phyloP scores from a whole-genome alignment of 2,329 filamentous ascomycete species.

The Venturia effusa region DNA sequence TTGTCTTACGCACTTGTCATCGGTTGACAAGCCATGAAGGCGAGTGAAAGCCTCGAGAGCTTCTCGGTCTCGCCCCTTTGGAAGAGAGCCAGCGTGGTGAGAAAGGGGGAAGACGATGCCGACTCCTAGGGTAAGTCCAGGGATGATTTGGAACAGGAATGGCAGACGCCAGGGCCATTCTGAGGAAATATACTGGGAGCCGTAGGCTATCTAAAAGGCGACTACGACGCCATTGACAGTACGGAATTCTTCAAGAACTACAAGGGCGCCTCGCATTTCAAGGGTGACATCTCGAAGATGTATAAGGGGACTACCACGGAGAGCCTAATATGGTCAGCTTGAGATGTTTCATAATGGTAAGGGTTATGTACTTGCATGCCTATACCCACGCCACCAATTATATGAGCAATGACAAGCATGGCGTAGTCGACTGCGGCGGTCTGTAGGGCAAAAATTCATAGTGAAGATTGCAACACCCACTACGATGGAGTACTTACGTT shows the following conservation, averaged over 20 bases:
- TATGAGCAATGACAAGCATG: constrained; percentile 40
- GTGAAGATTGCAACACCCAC: constrained; percentile 42
- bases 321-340: background rate
- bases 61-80: constrained; percentile 37
- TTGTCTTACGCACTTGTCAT: constrained; percentile 39
- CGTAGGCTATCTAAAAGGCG: constrained; percentile 46
- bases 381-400: constrained; percentile 42
- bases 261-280: constrained; percentile 37
- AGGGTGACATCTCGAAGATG: constrained; percentile 41
- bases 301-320: constrained; percentile 39
- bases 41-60: constrained; percentile 36
- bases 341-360: constrained; percentile 14
- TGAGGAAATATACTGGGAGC: constrained; percentile 32
- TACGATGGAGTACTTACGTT: constrained; percentile 40
- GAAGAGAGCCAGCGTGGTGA: constrained; percentile 45
- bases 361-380: constrained; percentile 32
- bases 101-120: constrained; percentile 39
- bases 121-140: constrained; percentile 27
- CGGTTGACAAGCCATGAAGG: constrained; percentile 37
- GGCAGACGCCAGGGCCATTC: constrained; percentile 37
- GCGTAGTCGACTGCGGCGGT: constrained; percentile 39
- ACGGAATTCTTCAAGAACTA: constrained; percentile 38
- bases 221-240: constrained; percentile 40
- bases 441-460: constrained; percentile 40
- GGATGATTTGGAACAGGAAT: constrained; percentile 35